Evolutionary conservation across 2,329 filamentous ascomycete genomes (phyloP).

Genomic region (Hymenotorrendiella dingleyae): DNA sequence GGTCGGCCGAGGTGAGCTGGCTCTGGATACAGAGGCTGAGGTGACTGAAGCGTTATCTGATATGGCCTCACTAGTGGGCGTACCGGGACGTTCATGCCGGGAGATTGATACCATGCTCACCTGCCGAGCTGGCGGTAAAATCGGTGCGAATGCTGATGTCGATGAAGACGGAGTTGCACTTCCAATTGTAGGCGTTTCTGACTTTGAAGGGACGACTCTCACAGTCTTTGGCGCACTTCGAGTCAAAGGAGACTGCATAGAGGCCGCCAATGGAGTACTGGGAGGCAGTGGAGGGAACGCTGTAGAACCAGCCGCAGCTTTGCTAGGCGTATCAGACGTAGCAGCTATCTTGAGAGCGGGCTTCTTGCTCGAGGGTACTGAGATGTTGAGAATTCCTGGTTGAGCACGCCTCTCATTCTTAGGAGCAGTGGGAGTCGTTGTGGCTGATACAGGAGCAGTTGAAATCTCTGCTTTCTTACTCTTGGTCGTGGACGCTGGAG

Average conservation of each 20-base stretch:
- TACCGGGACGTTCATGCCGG: slow-evolving; percentile 54
- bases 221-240: slow-evolving; percentile 57
- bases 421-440: slow-evolving; percentile 2
- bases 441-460: background rate
- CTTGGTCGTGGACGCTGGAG: background rate
- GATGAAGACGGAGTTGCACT: slow-evolving; percentile 28
- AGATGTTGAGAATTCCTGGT: slow-evolving; percentile 42
- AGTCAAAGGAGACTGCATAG: slow-evolving; percentile 46
- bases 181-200: slow-evolving; percentile 44
- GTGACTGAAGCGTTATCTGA: slow-evolving; percentile 74
- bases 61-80: slow-evolving; percentile 65
- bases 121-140: slow-evolving; percentile 43
- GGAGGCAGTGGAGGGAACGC: slow-evolving; percentile 48
- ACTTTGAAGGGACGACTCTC: slow-evolving; percentile 62
- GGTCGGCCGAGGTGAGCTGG: slow-evolving; percentile 62
- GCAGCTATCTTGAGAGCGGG: slow-evolving; percentile 9
- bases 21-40: slow-evolving; percentile 65
- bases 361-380: slow-evolving; percentile 44
- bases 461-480: slow-evolving; percentile 5
- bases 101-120: slow-evolving; percentile 43
- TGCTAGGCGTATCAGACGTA: slow-evolving; percentile 15
- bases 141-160: slow-evolving; percentile 33
- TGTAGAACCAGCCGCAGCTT: slow-evolving; percentile 25
- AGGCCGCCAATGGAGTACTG: slow-evolving; percentile 40
- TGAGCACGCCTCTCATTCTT: slow-evolving; percentile 23